These are phyloP conservation scores for Tuber microsphaerosporum DNA, from an alignment of 495 filamentous ascomycete genomes.

Conservation along the genomic window DNA sequence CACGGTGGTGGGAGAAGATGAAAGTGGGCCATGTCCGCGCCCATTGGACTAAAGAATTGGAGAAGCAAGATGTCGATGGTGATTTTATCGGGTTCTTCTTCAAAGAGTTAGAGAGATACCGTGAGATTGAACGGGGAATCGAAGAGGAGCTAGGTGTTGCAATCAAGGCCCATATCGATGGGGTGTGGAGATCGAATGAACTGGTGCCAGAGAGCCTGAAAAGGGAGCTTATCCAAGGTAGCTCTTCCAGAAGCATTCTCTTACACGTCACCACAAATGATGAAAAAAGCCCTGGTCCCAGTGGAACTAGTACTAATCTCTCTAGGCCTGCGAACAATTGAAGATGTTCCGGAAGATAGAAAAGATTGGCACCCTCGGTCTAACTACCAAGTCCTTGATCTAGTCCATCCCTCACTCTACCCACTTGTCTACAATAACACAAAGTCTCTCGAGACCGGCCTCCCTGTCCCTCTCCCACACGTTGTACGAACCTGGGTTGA, in stretches of 20 bases:
- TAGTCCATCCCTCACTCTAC: constrained; percentile 58
- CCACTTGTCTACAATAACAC: constrained; percentile 54
- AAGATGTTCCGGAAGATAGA: constrained; percentile 45
- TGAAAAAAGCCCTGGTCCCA: not conserved
- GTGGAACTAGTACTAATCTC: not conserved
- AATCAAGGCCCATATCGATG: constrained; percentile 34
- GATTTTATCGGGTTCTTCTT: not conserved
- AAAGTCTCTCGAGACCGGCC: constrained; percentile 45
- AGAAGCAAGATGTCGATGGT: not conserved
- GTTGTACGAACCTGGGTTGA: not conserved
- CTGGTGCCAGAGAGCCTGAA: constrained; percentile 40
- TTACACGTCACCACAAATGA: not conserved
- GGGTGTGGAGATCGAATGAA: constrained; percentile 39
- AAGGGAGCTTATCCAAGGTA: constrained; percentile 26
- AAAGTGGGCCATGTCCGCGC: constrained; percentile 1
- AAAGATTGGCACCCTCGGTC: constrained; percentile 58
- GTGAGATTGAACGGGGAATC: not conserved
- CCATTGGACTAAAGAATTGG: constrained; percentile 7
- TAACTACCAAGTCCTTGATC: constrained; percentile 51
- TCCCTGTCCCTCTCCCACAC: constrained; percentile 14
- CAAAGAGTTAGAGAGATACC: constrained; percentile 9
- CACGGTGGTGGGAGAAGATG: constrained; percentile 8
- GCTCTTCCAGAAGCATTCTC: not conserved
- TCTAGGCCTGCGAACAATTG: constrained; percentile 42
- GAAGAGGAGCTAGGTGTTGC: constrained; percentile 41